Base-by-base conservation (phyloP, 768 basidiomycete genomes). In the Calocybe cyanea region DNA sequence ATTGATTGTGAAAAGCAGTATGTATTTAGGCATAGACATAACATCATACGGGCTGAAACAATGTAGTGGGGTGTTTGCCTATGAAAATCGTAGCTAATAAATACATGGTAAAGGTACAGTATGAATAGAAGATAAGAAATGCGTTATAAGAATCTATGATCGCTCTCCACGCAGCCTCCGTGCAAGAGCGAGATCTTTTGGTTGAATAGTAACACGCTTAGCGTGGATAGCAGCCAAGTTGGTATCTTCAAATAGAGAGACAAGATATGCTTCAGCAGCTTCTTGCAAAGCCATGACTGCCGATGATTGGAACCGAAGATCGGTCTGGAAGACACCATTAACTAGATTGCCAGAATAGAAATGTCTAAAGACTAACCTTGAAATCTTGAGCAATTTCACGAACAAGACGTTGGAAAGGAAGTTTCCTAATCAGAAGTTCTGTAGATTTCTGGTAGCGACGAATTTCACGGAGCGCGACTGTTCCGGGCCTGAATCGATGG, bases 361-460 rank as follows among this genome's bases (percentile, higher is more conserved):
- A 8, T 41, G 4, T 3, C 21, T 24, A 4, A 19, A 10, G 19
- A 43, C 60, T 14, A 41, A 74, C 77, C 78, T 92, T 94, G 78
- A 93, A 92, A 61, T 93, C 92, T 70, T 93, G 92, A 24, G 92
- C 92, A 54, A 95, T 94, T 70, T 95, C 92, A 67, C 87, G 86
- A 54, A 94, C 92, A 48, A 95, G 86, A 57, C 92, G 84, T 69
- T 93, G 92, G 86, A 93, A 92, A 54, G 90, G 91, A 50, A 93
- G 81, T 68, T 92, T 92, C 65, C 91, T 82, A 61, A 94, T 92
- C 54, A 94, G 76, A 45, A 93, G 80, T 73, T 93, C 91, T 33
- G 91, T 93, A 25, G 89, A 89, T 72, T 91, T 92, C 67, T 93
- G 89, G 72, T 92, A 92, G 50, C 88, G 79, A 63, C 91, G 73